Base-by-base conservation (phyloP, 352 stramenopile genomes). In the Phytophthora crassamura region DNA sequence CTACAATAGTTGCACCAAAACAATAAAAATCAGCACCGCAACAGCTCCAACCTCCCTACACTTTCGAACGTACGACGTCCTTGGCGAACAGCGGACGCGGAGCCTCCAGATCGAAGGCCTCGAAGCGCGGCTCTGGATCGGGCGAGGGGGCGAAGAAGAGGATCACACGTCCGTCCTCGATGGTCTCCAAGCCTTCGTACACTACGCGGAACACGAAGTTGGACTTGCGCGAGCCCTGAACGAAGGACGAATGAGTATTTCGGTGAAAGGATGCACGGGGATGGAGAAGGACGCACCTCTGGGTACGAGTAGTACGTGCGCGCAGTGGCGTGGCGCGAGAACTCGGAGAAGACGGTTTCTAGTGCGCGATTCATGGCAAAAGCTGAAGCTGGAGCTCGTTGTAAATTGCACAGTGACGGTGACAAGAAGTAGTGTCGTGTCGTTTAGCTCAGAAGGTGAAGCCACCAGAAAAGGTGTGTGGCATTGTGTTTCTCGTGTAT, bases 321-420 rank as follows among this genome's bases (percentile, higher is more conserved):
- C 12, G 61, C 14, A 3, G 52, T 51, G 6, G 56, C 54, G 53
- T 89, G 75, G 36, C 79, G 72, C 16, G 55, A 78, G 64, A 87
- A 91, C 57, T 79, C 39, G 18, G 77, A 76, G 63, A 90, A 92
- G n/a, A 81, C 74, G 25, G 74, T 84, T 68, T 92, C 80, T 20
- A 92, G 71, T 30, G 84, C 78, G 60, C 81, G 84, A 45, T 92
- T 90, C 84, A 92, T 92, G 3, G 18, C 32, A 2, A 4, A 22
- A 7, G 45, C 38, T 16, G 33, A 61, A n/a, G n/a, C 25, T 52
- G 66, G 16, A 38, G 52, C 11, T 39, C n/a, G 11, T 5, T 12
- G 55, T 30, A 15, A 61, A 69, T 59, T 6, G 20, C 50, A 63
- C 58, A 68, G 22, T 75, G 62, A 67, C 43, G 48, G 14, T 30